Conservation (phyloP, 2,329 filamentous ascomycete species). For the Beauveria sp. region DNA sequence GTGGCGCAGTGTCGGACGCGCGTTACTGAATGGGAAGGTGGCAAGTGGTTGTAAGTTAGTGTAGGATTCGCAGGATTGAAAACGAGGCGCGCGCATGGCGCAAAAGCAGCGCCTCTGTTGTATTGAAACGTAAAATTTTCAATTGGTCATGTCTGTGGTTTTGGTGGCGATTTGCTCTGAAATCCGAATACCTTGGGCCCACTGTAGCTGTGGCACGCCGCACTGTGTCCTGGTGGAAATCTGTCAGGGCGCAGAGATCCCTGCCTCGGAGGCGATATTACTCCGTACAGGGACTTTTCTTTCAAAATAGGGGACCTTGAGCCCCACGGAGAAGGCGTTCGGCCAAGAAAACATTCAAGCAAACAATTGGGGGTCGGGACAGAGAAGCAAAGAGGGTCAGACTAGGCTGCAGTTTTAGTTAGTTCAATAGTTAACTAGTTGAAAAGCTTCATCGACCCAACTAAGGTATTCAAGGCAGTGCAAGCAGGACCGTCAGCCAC, state of each 20-base stretch:
- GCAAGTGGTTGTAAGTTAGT: neutral
- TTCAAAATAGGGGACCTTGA: neutral
- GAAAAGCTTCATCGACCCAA: too few relatives aligned
- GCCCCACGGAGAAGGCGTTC: neutral
- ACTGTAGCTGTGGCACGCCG: too few relatives aligned
- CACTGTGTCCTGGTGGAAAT: neutral
- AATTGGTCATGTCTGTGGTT: too few relatives aligned
- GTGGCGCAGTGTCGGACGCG: neutral
- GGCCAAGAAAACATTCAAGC: too few relatives aligned
- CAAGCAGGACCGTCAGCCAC: too few relatives aligned
- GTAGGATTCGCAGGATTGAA: neutral
- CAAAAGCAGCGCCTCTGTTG: neutral
- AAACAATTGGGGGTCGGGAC: too few relatives aligned
- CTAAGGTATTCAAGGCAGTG: too few relatives aligned
- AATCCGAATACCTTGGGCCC: too few relatives aligned
- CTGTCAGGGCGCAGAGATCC: neutral
- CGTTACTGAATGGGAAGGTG: neutral
- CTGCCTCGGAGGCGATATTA: neutral
- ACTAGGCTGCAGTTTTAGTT: too few relatives aligned
- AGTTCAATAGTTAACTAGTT: too few relatives aligned
- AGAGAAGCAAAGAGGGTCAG: too few relatives aligned
- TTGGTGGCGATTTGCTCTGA: neutral
- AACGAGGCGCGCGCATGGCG: conserved; percentile 4
- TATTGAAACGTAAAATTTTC: too few relatives aligned
- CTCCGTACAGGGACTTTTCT: neutral